A percentile compares a stretch with the other conserved stretches of the same genome.
Evolutionary conservation across 192 early-diverging fungal species (phyloP).

Genomic region (Coemansia umbellata): DNA sequence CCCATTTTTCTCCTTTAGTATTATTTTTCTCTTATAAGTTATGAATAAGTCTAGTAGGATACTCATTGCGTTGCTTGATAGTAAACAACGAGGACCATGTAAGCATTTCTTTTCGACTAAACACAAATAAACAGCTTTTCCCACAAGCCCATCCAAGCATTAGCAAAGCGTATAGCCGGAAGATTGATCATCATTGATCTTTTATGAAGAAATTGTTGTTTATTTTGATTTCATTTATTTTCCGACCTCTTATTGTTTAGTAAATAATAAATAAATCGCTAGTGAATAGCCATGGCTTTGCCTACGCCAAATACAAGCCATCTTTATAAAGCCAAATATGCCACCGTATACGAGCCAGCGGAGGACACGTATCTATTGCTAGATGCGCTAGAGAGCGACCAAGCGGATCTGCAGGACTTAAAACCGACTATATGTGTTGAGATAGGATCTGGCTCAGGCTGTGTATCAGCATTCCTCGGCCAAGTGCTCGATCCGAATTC

Average conservation of each 20-base stretch:
- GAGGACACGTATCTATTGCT: constrained; percentile 95
- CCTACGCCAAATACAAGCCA: constrained; percentile 78
- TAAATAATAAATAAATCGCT: not conserved
- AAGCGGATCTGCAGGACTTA: constrained; percentile 44
- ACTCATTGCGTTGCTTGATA: no score
- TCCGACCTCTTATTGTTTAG: not conserved
- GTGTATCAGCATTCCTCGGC: constrained; percentile 75
- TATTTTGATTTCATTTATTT: no score
- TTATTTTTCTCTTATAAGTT: no score
- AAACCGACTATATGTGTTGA: constrained; percentile 75
- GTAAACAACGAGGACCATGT: no score
- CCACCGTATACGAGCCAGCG: constrained; percentile 81
- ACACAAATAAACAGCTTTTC: no score
- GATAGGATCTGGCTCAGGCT: constrained; percentile 86
- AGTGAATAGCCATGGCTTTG: constrained; percentile 33
- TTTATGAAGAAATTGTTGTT: no score
- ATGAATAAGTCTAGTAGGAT: no score
- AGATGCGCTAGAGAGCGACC: constrained; percentile 85
- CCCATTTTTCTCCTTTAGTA: no score
- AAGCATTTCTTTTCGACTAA: no score
- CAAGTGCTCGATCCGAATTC: constrained; percentile 15
- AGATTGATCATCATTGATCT: no score
- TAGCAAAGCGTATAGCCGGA: no score
- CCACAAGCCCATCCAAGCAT: no score
- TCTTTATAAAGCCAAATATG: constrained; percentile 58